Base-by-base conservation (phyloP, 2,329 filamentous ascomycete genomes). In the Diplodia scrobiculata region DNA sequence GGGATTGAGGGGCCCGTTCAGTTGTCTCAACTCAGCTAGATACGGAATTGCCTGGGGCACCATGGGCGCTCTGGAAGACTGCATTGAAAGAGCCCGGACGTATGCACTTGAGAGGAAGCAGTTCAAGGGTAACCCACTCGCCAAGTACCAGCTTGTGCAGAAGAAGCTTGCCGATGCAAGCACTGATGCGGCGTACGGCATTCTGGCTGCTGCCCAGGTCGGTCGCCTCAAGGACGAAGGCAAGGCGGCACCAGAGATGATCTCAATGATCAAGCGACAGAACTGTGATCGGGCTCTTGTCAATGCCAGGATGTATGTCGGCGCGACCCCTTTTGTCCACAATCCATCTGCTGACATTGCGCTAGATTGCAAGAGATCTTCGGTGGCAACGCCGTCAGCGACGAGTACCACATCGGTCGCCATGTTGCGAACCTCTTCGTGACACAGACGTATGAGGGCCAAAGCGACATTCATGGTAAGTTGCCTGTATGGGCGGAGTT, bases 361-460 rank as follows among this genome's bases (percentile, higher is more conserved):
- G 51, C 17, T 67, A 87, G 85, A 68, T 82, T 99, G 68, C 95
- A 99, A 79, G 95, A 99, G 81, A 86, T 99, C 25, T 97, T 99
- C 80, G 95, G 95, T 67, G 95, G 95, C 34, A 99, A 99, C 75
- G 95, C 95, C n/a, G 92, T 95, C 59, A 97, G 92, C 74, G 95
- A 99, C 73, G 95, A 99, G 80, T 99, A 98, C 75, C 88, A 88
- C 68, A 97, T 99, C 74, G 95, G 92, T 17, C 87, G 95, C 69
- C 95, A 98, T 81, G 95, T 97, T 67, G 89, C 94, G 66, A 99
- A 99, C 77, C 79, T 99, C 69, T 99, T 96, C 78, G 95, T 99
- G 63, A 96, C 94, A 65, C 94, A 98, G 81, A 98, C 94, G 1
- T 99, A 99, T 72, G 95, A 99, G 80, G 95, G 95, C 25, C 95